Evolutionary conservation across 192 early-diverging fungal species (phyloP).

Genomic region (Gamsiella multidivaricata): DNA sequence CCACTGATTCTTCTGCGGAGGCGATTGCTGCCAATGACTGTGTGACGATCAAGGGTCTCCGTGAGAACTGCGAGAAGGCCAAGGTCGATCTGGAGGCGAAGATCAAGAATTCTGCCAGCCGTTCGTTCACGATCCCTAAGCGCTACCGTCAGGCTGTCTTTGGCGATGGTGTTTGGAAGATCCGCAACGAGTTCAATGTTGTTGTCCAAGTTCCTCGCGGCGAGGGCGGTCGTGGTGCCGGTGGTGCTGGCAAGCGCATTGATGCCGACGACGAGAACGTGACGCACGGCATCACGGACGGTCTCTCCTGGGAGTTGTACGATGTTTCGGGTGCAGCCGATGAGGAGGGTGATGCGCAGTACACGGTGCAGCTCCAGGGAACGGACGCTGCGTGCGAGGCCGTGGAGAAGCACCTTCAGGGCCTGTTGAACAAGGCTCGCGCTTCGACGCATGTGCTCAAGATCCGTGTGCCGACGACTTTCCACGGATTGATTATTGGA

Average conservation of each 20-base stretch:
- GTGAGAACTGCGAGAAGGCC: conserved; percentile 46
- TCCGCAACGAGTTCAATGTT: conserved; percentile 72
- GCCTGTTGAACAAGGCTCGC: conserved; percentile 40
- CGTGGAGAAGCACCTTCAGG: conserved; percentile 33
- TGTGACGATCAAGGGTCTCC: conserved; percentile 48
- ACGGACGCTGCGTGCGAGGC: conserved; percentile 41
- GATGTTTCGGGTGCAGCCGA: conserved; percentile 25
- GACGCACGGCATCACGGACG: conserved; percentile 41
- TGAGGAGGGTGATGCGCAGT: conserved; percentile 27
- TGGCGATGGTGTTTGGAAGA: conserved; percentile 62
- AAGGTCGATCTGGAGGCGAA: conserved; percentile 62
- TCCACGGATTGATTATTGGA: conserved; percentile 74
- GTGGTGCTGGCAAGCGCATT: conserved; percentile 48
- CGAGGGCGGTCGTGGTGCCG: conserved; percentile 18
- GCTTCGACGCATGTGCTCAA: conserved; percentile 40
- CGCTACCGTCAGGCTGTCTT: conserved; percentile 64
- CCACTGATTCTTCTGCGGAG: conserved; percentile 27
- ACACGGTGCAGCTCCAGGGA: conserved; percentile 48
- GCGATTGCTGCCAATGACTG: conserved; percentile 34
- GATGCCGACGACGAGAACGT: conserved; percentile 57
- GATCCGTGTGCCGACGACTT: conserved; percentile 43
- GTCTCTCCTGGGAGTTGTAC: conserved; percentile 46
- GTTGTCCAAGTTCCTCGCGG: conserved; percentile 58
- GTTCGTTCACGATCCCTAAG: conserved; percentile 64
- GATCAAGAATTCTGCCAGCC: conserved; percentile 60